Evolutionary conservation across 345 rosid species (phyloP).

Genomic region (Aquilaria yunnanensis): DNA sequence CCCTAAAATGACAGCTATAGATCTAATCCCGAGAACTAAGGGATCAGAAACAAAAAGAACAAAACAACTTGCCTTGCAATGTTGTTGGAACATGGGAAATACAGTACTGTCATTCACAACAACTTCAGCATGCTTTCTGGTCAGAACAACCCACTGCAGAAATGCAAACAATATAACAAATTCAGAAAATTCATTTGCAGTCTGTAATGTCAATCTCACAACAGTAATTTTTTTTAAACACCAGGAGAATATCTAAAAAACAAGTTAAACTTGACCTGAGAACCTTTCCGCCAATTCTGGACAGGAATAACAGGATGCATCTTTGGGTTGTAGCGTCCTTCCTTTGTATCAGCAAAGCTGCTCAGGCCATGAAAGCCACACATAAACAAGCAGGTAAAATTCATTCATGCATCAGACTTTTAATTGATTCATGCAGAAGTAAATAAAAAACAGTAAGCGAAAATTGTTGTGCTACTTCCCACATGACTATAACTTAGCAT

Average conservation of each 20-base stretch:
- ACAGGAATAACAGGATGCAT: slow-evolving; percentile 75
- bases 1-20: too few relatives aligned
- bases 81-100: slow-evolving; percentile 78
- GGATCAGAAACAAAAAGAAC: background rate
- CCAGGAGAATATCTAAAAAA: slow-evolving; percentile 11
- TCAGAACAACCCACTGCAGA: slow-evolving; percentile 85
- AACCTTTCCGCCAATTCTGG: slow-evolving; percentile 96
- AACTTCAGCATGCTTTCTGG: slow-evolving; percentile 80
- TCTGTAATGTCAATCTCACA: slow-evolving; percentile 6
- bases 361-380: background rate
- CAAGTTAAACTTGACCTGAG: slow-evolving; percentile 55
- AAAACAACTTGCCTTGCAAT: slow-evolving; percentile 72
- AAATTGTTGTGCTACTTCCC: too few relatives aligned
- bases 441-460: too few relatives aligned
- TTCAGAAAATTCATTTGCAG: slow-evolving; percentile 1
- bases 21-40: background rate
- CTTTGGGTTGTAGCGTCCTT: slow-evolving; percentile 95
- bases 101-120: slow-evolving; percentile 70
- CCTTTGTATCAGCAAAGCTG: slow-evolving; percentile 97
- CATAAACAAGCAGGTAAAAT: too few relatives aligned
- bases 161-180: slow-evolving; percentile 14
- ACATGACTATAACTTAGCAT: too few relatives aligned
- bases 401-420: too few relatives aligned
- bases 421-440: too few relatives aligned
- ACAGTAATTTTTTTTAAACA: slow-evolving; percentile 4